These are phyloP conservation scores for Leccinum subfulvum DNA, from an alignment of 1,284 basidiomycete species.

Conservation along the genomic window DNA sequence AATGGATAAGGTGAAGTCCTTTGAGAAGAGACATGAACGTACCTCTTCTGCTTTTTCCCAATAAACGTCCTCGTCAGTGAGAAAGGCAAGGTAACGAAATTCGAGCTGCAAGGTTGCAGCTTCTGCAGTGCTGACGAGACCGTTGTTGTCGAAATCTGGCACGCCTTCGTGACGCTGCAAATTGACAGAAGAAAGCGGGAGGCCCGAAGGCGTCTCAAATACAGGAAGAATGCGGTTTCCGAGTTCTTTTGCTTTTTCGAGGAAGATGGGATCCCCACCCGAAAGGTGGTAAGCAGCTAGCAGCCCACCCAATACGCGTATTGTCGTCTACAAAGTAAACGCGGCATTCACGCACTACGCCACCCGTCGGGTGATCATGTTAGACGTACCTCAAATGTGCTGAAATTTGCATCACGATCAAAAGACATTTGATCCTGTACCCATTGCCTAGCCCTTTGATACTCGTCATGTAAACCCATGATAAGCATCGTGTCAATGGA, in stretches of 20 bases:
- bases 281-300: conserved; percentile 82
- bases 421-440: conserved; percentile 70
- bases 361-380: neutral
- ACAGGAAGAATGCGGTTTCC: conserved; percentile 83
- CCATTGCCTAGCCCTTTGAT: conserved; percentile 78
- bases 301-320: conserved; percentile 80
- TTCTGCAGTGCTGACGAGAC: conserved; percentile 81
- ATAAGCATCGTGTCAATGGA: conserved; percentile 86
- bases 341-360: conserved; percentile 2
- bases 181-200: conserved; percentile 82
- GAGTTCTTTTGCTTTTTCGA: conserved; percentile 77
- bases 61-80: conserved; percentile 76
- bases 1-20: conserved; percentile 3
- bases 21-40: conserved; percentile 11
- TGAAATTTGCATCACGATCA: conserved; percentile 79
- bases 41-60: conserved; percentile 84
- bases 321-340: conserved; percentile 58
- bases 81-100: conserved; percentile 82
- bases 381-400: conserved; percentile 83
- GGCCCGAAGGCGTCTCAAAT: conserved; percentile 80
- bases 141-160: conserved; percentile 62
- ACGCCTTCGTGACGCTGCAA: conserved; percentile 66
- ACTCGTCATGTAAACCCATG: conserved; percentile 82
- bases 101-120: conserved; percentile 85
- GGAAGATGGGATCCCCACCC: conserved; percentile 62